phyloP scores from a whole-genome alignment of 2,329 filamentous ascomycete genomes.

The Dothiorella sarmentorum region DNA sequence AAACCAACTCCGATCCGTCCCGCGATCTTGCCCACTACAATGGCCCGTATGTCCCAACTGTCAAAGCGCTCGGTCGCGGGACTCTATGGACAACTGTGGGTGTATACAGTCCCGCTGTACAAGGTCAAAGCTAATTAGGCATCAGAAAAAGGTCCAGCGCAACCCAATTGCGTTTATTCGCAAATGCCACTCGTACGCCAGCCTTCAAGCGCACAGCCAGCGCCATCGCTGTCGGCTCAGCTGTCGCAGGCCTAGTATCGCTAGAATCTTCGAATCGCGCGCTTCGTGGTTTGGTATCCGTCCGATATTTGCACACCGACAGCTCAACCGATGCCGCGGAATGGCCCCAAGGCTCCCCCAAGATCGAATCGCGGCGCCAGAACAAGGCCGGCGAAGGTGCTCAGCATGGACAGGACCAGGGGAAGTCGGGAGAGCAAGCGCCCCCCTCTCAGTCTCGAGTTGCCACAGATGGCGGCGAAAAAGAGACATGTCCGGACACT shows the following conservation, averaged over 20 bases:
- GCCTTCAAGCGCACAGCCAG: slow-evolving; percentile 1
- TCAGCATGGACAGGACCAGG: slow-evolving; percentile 7
- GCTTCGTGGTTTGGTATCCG: neutral
- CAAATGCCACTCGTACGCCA: neutral
- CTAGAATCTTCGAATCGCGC: neutral
- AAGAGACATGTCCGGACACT: slow-evolving; percentile 22
- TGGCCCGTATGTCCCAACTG: slow-evolving; percentile 13
- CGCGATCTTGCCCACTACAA: slow-evolving; percentile 1
- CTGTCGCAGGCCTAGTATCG: slow-evolving; percentile 2
- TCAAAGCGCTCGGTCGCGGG: slow-evolving; percentile 8
- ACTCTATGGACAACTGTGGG: neutral
- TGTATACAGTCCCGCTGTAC: neutral
- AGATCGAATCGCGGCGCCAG: neutral
- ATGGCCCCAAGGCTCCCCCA: neutral
- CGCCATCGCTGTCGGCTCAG: slow-evolving; percentile 10
- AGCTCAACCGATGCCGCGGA: neutral
- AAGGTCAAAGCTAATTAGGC: neutral
- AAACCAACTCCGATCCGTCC: slow-evolving; percentile 5
- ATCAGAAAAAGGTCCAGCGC: neutral
- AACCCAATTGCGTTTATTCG: neutral
- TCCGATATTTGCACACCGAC: neutral
- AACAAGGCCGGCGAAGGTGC: neutral
- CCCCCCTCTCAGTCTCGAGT: slow-evolving; percentile 34
- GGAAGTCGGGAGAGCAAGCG: slow-evolving; percentile 28
- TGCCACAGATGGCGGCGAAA: slow-evolving; percentile 26